Evolutionary conservation across 2,329 filamentous ascomycete genomes (phyloP).

Genomic region (Colletotrichum lupini): DNA sequence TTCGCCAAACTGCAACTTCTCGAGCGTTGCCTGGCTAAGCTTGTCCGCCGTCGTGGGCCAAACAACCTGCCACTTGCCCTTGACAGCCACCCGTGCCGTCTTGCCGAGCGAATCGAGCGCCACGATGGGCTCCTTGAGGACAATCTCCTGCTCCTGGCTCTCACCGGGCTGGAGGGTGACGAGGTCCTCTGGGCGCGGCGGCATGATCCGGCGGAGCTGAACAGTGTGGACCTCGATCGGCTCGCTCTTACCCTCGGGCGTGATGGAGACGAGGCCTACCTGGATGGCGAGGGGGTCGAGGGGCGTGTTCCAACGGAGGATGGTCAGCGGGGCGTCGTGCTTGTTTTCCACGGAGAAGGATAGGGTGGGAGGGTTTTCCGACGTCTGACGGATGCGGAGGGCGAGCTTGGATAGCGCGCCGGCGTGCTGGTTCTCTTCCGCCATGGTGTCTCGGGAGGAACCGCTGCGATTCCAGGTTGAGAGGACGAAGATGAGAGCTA

Average conservation of each 20-base stretch:
- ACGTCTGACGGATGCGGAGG: constrained; percentile 48
- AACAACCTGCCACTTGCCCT: constrained; percentile 52
- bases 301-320: constrained; percentile 57
- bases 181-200: constrained; percentile 50
- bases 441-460: constrained; percentile 22
- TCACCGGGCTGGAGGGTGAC: constrained; percentile 52
- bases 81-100: constrained; percentile 47
- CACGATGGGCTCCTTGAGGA: constrained; percentile 50
- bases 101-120: constrained; percentile 46
- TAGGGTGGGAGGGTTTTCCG: constrained; percentile 48
- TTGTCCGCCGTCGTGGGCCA: constrained; percentile 42
- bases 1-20: constrained; percentile 34
- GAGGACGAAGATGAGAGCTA: constrained; percentile 19
- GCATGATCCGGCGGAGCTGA: constrained; percentile 53
- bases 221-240: constrained; percentile 51
- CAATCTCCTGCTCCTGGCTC: constrained; percentile 47
- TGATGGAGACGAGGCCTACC: constrained; percentile 54
- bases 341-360: constrained; percentile 53
- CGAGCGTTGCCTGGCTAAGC: constrained; percentile 27
- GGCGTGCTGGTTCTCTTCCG: constrained; percentile 9
- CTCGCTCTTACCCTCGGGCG: constrained; percentile 44
- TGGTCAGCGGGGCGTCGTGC: constrained; percentile 49
- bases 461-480: constrained; percentile 8
- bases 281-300: constrained; percentile 54
- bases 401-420: constrained; percentile 40